phyloP scores from a whole-genome alignment of 352 stramenopile genomes.

The Globisporangium takayamanum region DNA sequence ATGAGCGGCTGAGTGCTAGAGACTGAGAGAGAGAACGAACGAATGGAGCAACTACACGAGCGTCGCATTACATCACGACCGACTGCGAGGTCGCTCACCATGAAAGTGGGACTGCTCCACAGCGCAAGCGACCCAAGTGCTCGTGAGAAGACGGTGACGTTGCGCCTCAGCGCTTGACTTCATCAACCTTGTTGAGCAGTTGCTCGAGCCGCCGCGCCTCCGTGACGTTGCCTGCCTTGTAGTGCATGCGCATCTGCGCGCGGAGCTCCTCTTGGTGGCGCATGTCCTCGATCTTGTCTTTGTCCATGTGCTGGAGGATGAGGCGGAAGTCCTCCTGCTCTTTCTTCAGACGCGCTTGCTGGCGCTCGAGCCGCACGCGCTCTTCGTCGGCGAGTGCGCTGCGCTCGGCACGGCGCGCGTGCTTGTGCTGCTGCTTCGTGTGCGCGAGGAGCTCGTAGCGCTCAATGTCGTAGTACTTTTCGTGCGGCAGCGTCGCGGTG shows the following conservation, averaged over 20 bases:
- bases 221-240: constrained; percentile 83
- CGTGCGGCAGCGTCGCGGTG: constrained; percentile 93
- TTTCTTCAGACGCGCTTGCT: constrained; percentile 41
- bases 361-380: constrained; percentile 51
- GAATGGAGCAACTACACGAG: no score
- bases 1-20: no score
- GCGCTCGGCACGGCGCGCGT: constrained; percentile 19
- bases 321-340: constrained; percentile 74
- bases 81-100: no score
- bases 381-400: constrained; percentile 47
- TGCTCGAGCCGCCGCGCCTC: constrained; percentile 83
- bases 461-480: constrained; percentile 98
- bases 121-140: no score
- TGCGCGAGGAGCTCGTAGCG: constrained; percentile 96
- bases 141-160: background rate
- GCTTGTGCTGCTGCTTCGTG: constrained; percentile 68
- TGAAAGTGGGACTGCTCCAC: no score
- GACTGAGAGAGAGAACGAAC: no score
- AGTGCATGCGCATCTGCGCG: constrained; percentile 87
- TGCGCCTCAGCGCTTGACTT: constrained; percentile 25
- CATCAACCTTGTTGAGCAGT: constrained; percentile 56
- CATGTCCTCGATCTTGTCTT: constrained; percentile 84
- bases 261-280: constrained; percentile 76
- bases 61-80: no score
- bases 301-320: constrained; percentile 79